Evolutionary conservation across 352 stramenopile genomes (phyloP), one percentile per base, ranked within the genome.

Genomic region (Globisporangium emineosum): DNA sequence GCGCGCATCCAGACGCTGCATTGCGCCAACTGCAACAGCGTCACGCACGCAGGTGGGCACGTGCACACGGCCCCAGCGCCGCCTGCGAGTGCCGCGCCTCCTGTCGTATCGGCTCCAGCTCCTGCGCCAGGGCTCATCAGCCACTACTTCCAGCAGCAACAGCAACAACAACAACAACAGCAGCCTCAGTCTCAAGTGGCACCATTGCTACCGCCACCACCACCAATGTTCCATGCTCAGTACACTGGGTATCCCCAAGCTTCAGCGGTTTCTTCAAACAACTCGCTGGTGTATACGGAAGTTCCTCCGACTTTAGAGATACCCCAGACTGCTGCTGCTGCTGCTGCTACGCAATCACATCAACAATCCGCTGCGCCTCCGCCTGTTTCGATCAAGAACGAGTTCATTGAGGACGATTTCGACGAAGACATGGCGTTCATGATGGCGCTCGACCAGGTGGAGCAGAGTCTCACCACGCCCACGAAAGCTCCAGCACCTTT

Each of bases 371-470:
- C 35, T 37, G 53, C 13, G 37, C 25, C 10, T 25, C 35, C 25
- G 29, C 6, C 29, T 3, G 30, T 43, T 27, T 10, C 45, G 19
- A 59, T 62, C 54, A 59, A 68, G 30, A 75, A 89, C 43, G 75
- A 83, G 43, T 90, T 88, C 49, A 89, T 90, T 57, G 66, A 67
- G 25, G 78, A 92, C 47, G 79, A 89, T 37, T 64, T 75, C 32
- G 76, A 89, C 30, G 81, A 92, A 68, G 83, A 92, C 57, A 53
- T 86, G 32, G 70, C 78, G 17, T 92, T 90, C 68, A 66, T 86
- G 21, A 61, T 84, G 64, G 83, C 81, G 0, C 73, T 92, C 29
- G 83, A 92, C 56, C 72, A 88, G 43, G 79, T 87, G 9, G 83
- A 92, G 57, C 73, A 58, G 27, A 81, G 77, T 33, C 65, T 92